phyloP scores from a whole-genome alignment of 129 eudicot species.

The Lonicera japonica region DNA sequence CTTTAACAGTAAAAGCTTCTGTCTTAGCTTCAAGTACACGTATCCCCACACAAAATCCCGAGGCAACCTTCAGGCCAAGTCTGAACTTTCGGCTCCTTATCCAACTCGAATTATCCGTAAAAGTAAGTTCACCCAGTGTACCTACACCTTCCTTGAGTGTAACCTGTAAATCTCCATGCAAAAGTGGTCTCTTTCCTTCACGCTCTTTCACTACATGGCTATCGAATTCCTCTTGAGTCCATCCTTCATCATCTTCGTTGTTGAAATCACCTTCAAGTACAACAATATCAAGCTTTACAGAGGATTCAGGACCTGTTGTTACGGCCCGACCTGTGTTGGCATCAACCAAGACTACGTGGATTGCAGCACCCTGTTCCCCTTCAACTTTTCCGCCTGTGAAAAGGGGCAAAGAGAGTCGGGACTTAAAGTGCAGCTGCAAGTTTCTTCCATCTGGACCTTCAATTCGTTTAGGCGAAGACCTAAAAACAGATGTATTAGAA shows the following conservation, averaged over 20 bases:
- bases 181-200: conserved; percentile 84
- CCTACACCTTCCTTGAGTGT: conserved; percentile 90
- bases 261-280: conserved; percentile 92
- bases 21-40: conserved; percentile 88
- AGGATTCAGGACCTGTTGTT: conserved; percentile 73
- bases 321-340: conserved; percentile 59
- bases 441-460: conserved; percentile 90
- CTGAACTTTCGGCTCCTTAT: conserved; percentile 87
- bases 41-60: conserved; percentile 69
- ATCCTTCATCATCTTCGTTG: conserved; percentile 78
- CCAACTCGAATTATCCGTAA: conserved; percentile 93
- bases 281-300: conserved; percentile 69
- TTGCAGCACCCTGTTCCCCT: conserved; percentile 90
- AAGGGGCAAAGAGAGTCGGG: conserved; percentile 76
- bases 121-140: conserved; percentile 79
- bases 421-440: conserved; percentile 66
- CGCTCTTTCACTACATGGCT: conserved; percentile 88
- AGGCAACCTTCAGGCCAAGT: conserved; percentile 77
- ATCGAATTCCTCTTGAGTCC: conserved; percentile 82
- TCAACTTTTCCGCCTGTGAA: conserved; percentile 96
- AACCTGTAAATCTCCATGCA: conserved; percentile 71
- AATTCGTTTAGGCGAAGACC: conserved; percentile 78
- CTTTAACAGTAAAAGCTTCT: conserved; percentile 87
- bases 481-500: conserved; percentile 15
- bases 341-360: conserved; percentile 69